Percentiles rank a stretch among this genome's conserved stretches.
Evolutionary conservation across 257 asterid genomes (phyloP).

Genomic region (Nicotiana sylvestris): DNA sequence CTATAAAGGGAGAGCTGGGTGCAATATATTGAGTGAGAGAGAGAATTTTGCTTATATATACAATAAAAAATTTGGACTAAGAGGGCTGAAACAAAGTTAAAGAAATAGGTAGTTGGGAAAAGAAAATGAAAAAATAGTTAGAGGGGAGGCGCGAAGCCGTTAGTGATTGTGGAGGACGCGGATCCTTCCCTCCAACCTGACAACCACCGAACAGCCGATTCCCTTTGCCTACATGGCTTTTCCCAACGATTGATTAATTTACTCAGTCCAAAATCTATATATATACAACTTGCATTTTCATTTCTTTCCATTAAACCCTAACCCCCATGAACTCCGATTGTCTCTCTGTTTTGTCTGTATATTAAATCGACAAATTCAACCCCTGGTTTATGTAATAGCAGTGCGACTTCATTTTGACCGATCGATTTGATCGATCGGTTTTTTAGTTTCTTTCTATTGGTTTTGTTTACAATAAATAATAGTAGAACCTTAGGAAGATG

Average conservation of each 20-base stretch:
- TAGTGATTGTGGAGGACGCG: background rate
- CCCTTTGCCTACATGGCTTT: background rate
- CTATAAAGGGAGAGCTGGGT: no score
- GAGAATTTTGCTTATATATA: no score
- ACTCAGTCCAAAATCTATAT: slow-evolving; percentile 1
- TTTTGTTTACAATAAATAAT: background rate
- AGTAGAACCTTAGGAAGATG: slow-evolving; percentile 25
- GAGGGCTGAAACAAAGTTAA: no score
- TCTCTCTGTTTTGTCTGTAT: background rate
- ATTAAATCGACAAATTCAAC: background rate
- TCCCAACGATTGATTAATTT: background rate
- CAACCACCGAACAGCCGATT: background rate
- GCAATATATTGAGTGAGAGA: no score
- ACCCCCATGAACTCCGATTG: background rate
- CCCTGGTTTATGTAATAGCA: background rate
- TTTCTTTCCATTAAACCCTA: slow-evolving; percentile 9
- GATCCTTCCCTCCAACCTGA: slow-evolving; percentile 3
- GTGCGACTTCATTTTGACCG: background rate
- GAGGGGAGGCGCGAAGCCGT: slow-evolving; percentile 12
- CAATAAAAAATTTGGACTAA: no score
- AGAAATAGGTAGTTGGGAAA: background rate
- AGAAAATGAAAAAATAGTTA: background rate
- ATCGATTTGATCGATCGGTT: background rate
- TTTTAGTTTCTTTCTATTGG: background rate
- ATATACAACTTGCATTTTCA: background rate